Base-by-base conservation (phyloP, 768 basidiomycete species). In the Termitomyces bulborhizus region DNA sequence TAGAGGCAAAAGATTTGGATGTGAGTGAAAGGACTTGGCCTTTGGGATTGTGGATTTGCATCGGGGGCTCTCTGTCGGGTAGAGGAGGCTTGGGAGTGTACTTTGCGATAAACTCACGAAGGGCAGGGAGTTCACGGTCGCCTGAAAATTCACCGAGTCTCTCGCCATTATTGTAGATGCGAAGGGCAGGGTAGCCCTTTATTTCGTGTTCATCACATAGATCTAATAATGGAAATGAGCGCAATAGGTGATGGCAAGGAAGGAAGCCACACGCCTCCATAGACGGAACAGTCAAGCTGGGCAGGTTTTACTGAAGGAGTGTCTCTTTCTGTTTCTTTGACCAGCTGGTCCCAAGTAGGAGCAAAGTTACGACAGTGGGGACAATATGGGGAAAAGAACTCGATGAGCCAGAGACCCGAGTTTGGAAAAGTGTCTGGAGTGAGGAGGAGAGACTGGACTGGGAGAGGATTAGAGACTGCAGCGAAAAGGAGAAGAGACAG, bases 381-480 rank as follows among this genome's bases (percentile, higher is more conserved):
- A 62, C 94, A 97, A 64, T 85, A 86, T 0, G 94, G 94, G 1
- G 90, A 93, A 66, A 83, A 97, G 68, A 90, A 87, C 62, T 96
- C 93, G 47, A 96, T 74, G 56, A 95, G 84, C 86, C 86, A 90
- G 4, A 83, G 71, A n/a, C 88, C 89, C 0, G 75, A 81, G 39
- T 0, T 76, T 0, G 78, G 65, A 67, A 92, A 90, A 58, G 77
- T 80, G 45, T 81, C 77, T 3, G 85, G 80, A 0, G 79, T 84
- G 45, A 91, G 78, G 55, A 73, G 66, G 42, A 73, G 66, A 40
- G 51, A 21, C 6, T 31, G 41, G 21, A 72, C 68, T 5, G 77
- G 74, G 0, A 71, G 65, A 6, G 76, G 73, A 15, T 65, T 51
- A 0, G 63, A 63, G 39, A 68, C 57, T 47, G 71, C 56, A 11